phyloP scores from a whole-genome alignment of 129 eudicot genomes.

The Silybum marianum region DNA sequence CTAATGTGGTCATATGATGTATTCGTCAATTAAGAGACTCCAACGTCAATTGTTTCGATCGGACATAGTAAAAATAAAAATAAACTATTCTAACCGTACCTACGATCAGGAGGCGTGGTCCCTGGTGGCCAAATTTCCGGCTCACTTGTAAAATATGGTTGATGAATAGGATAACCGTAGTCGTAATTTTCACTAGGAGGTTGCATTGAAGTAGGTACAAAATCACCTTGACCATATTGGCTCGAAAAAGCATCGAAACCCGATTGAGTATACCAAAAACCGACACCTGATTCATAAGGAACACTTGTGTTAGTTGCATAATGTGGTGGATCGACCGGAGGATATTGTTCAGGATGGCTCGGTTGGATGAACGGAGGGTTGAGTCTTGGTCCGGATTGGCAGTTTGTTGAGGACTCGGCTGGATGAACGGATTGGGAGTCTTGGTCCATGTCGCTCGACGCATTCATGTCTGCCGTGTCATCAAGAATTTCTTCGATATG shows the following conservation, averaged over 20 bases:
- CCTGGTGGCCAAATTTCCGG: slow-evolving; percentile 36
- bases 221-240: slow-evolving; percentile 20
- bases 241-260: slow-evolving; percentile 10
- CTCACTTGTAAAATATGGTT: slow-evolving; percentile 17
- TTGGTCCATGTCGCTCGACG: slow-evolving; percentile 8
- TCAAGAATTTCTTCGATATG: background rate
- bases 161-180: background rate
- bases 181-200: slow-evolving; percentile 3
- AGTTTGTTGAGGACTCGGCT: slow-evolving; percentile 9
- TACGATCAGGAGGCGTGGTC: slow-evolving; percentile 14
- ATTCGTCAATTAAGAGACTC: background rate
- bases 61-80: background rate
- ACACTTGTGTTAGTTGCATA: background rate
- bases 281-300: slow-evolving; percentile 8
- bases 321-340: slow-evolving; percentile 9
- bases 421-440: too few species aligned
- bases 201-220: background rate
- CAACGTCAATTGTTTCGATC: background rate
- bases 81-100: slow-evolving; percentile 24
- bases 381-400: background rate
- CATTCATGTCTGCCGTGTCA: background rate
- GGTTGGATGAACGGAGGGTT: slow-evolving; percentile 2
- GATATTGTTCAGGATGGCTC: slow-evolving; percentile 16
- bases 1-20: background rate
- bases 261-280: background rate